phyloP scores from a whole-genome alignment of 2,329 filamentous ascomycete species.

The Clathrospora elynae region DNA sequence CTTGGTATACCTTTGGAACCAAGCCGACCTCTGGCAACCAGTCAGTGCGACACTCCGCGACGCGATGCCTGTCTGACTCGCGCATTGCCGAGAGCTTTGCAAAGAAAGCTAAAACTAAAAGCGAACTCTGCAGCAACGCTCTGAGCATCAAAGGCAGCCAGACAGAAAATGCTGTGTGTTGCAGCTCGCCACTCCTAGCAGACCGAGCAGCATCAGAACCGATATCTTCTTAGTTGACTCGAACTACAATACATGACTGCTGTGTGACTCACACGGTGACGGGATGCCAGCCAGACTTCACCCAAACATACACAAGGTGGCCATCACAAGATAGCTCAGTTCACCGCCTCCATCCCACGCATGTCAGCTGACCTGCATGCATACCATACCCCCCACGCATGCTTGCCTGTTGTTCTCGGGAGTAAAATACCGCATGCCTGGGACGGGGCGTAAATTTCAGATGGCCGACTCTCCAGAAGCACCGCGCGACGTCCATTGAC shows the following conservation, averaged over 20 bases:
- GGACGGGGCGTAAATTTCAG: slow-evolving; percentile 1
- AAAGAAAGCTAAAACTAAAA: too few relatives aligned
- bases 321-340: neutral
- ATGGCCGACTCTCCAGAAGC: neutral
- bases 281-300: too few relatives aligned
- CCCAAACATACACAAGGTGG: neutral
- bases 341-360: slow-evolving; percentile 2
- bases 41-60: too few relatives aligned
- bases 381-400: neutral
- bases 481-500: slow-evolving; percentile 9
- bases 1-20: neutral
- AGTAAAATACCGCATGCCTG: neutral
- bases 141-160: too few relatives aligned
- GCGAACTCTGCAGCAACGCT: neutral
- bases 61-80: too few relatives aligned
- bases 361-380: slow-evolving; percentile 11
- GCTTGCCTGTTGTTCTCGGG: neutral
- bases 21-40: neutral
- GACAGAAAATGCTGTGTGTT: neutral
- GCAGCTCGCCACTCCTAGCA: too few relatives aligned
- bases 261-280: too few relatives aligned
- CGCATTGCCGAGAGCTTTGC: too few relatives aligned
- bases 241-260: neutral
- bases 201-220: slow-evolving; percentile 9
- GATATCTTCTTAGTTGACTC: neutral